These are phyloP conservation scores for Mycena vulgaris DNA, from an alignment of 768 basidiomycete species.

Conservation along the genomic window DNA sequence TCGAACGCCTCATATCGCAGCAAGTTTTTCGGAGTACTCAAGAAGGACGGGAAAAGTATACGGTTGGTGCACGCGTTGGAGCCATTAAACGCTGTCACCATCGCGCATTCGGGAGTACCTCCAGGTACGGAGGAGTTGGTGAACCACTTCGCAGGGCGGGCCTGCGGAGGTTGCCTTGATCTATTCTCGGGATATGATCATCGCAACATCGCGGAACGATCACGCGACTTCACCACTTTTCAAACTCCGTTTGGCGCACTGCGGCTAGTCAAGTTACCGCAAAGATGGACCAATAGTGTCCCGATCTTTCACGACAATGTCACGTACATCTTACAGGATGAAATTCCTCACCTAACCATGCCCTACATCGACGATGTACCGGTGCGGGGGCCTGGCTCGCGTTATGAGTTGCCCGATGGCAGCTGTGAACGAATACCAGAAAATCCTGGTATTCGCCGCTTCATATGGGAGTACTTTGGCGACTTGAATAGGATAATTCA, in stretches of 20 bases:
- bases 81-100: slow-evolving; percentile 43
- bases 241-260: no score
- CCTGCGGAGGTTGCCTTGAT: slow-evolving; percentile 25
- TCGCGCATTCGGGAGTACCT: slow-evolving; percentile 38
- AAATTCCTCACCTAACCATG: slow-evolving; percentile 45
- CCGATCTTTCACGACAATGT: slow-evolving; percentile 50
- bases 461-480: slow-evolving; percentile 35
- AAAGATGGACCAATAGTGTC: slow-evolving; percentile 6
- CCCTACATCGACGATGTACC: slow-evolving; percentile 50
- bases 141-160: slow-evolving; percentile 30
- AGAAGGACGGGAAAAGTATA: slow-evolving; percentile 42
- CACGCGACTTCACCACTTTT: no score
- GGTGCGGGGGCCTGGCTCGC: slow-evolving; percentile 38
- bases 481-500: slow-evolving; percentile 11
- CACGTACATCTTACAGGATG: slow-evolving; percentile 41
- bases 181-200: no score
- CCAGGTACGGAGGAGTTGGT: slow-evolving; percentile 34
- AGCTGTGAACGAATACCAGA: neutral
- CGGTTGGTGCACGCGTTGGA: slow-evolving; percentile 45
- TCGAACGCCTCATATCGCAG: slow-evolving; percentile 44
- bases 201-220: no score
- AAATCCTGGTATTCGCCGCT: neutral
- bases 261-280: no score
- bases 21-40: slow-evolving; percentile 49
- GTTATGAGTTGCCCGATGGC: slow-evolving; percentile 31